Percentiles rank a stretch among this genome's conserved stretches.
Conservation (phyloP, 2,329 filamentous ascomycete genomes). For the Apiospora aurea region DNA sequence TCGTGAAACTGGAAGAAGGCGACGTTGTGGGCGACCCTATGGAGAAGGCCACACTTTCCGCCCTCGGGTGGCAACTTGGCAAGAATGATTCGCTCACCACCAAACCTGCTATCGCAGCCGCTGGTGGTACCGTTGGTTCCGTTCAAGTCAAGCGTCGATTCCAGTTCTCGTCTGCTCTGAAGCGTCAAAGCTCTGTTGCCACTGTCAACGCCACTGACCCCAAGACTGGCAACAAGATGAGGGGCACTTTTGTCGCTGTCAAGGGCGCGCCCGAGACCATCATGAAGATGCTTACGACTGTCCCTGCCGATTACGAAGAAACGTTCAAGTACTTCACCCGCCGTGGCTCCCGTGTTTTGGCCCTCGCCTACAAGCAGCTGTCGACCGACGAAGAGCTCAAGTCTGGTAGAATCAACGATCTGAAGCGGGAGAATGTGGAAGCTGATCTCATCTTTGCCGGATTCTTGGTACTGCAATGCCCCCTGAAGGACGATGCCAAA, state of each 20-base stretch:
- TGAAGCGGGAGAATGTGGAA: constrained; percentile 93
- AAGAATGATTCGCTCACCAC: constrained; percentile 84
- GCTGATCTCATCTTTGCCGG: constrained; percentile 86
- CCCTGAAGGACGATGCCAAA: constrained; percentile 94
- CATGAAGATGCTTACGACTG: constrained; percentile 84
- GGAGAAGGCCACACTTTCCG: constrained; percentile 93
- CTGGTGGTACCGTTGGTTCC: constrained; percentile 67
- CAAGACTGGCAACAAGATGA: constrained; percentile 76
- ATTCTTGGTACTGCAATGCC: constrained; percentile 94
- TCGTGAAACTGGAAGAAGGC: constrained; percentile 95
- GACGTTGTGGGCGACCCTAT: constrained; percentile 98
- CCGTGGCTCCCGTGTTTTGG: constrained; percentile 92
- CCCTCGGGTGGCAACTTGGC: constrained; percentile 92
- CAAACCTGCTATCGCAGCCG: constrained; percentile 59
- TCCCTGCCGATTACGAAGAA: constrained; percentile 91
- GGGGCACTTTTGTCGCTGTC: constrained; percentile 90
- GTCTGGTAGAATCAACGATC: constrained; percentile 85
- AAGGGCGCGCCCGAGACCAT: constrained; percentile 99
- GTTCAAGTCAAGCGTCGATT: constrained; percentile 97
- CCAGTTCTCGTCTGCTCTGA: constrained; percentile 96
- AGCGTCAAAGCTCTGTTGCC: constrained; percentile 94
- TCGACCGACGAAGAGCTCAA: constrained; percentile 82
- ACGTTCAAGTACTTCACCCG: constrained; percentile 98
- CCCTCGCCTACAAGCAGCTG: constrained; percentile 92
- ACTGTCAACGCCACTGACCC: constrained; percentile 77